Base-by-base conservation (phyloP, 2,329 filamentous ascomycete species). In the Thelonectria discophora region DNA sequence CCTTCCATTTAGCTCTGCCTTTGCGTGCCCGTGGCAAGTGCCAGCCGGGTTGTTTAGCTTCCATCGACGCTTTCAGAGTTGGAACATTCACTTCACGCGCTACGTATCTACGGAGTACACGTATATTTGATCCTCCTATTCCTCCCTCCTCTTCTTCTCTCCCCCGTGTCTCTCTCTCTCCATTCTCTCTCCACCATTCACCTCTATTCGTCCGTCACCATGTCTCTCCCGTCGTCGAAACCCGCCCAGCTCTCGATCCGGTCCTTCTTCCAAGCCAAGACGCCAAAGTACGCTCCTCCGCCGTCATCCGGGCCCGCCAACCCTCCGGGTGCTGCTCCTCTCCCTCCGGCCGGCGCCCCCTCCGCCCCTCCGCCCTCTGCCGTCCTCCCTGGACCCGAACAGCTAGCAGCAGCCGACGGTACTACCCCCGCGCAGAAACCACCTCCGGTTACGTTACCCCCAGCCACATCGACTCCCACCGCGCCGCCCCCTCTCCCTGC, bases 191-290 rank as follows among this genome's bases (percentile, higher is more conserved):
- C 27, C 9, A 5, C 13, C n/a, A 43, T 43, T 20, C n/a, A n/a
- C n/a, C n/a, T n/a, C n/a, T n/a, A n/a, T n/a, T n/a, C n/a, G n/a
- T 12, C 39, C 27, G 37, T 21, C 21, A 69, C 60, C 66, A 81
- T 81, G 79, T 79, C 78, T 47, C 76, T 78, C 56, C 78, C 79
- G 47, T 75, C 73, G 11, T 71, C 74, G 60, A 77, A 77, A 59
- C 75, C 74, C 47, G 71, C 76, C 21, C 84, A 88, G 71, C 76
- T 82, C 40, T 88, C 86, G 47, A 89, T 90, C 69, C 84, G 83
- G 55, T 88, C 85, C 55, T 90, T 89, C 78, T 89, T 90, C 74
- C 79, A 78, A 45, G 77, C 78, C 58, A 83, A 84, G 66, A 72
- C 79, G 21, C 72, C 76, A 43, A 72, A 75, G 55, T 75, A 77